Evolutionary conservation across 768 basidiomycete species (phyloP), one percentile per base, ranked within the genome.

Genomic region (Leccinum broughii): DNA sequence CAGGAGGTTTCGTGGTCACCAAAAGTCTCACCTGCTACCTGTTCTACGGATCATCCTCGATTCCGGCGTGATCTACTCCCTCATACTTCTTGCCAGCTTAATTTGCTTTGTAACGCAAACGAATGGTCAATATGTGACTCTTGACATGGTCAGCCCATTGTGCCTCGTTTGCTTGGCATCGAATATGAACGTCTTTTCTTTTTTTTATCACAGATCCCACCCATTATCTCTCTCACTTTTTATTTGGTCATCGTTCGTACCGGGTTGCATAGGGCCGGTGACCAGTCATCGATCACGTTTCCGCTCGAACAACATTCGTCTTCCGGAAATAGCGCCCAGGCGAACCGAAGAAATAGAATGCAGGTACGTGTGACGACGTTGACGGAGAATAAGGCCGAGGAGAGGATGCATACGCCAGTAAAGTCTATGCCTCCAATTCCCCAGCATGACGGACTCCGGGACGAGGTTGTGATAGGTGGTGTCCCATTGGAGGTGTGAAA

Each of bases 241-340:
- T 77, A 77, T 65, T 75, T 79, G 76, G 74, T 79, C 50, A 77
- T 78, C 37, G 69, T 79, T 20, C 78, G 77, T 39, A 66, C 77
- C 32, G 76, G 72, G 1, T 15, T 72, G 28, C 39, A 59, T 26
- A 56, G 41, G 46, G 57, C 57, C 34, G 34, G 48, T 4, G 35
- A 24, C 30, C 51, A 39, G 6, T 6, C 10, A 13, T 20, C 46
- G 4, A 39, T 35, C 7, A 1, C 15, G 9, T n/a, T 44, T 54
- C 41, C 51, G 3, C 10, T 51, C 13, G 51, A 20, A n/a, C 32
- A 32, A 22, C 13, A 28, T 0, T 49, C 51, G 1, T 24, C 53
- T 44, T 44, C 41, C 17, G 2, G 9, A 1, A 6, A 30, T 35
- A 49, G 22, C 6, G 11, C 24, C 17, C 9, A 6, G 7, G 2